Conservation (phyloP, 805 yeast species). For the Candida tibetensis region DNA sequence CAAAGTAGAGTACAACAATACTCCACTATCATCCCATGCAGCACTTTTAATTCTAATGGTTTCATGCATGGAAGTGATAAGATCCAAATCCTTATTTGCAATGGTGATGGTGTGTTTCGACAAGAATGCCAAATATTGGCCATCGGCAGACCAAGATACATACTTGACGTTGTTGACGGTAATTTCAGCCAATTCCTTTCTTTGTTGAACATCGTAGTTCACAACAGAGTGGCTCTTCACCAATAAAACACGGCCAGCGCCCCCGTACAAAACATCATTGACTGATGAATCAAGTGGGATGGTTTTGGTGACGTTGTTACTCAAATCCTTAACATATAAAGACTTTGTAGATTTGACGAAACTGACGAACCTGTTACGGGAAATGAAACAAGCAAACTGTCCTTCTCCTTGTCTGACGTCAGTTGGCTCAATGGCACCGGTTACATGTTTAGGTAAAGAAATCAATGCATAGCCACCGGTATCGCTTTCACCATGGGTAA, state of each 20-base stretch:
- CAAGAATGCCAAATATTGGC: slow-evolving; percentile 80
- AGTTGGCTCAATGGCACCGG: slow-evolving; percentile 94
- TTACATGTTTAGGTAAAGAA: slow-evolving; percentile 76
- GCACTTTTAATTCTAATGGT: slow-evolving; percentile 96
- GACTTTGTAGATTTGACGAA: slow-evolving; percentile 60
- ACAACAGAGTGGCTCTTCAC: slow-evolving; percentile 71
- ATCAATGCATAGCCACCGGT: slow-evolving; percentile 69
- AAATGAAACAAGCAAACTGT: slow-evolving; percentile 82
- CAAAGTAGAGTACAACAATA: slow-evolving; percentile 87
- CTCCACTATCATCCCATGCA: slow-evolving; percentile 94
- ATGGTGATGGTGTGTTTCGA: slow-evolving; percentile 91
- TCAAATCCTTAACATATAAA: slow-evolving; percentile 82
- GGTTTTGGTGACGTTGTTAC: slow-evolving; percentile 76
- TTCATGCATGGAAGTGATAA: slow-evolving; percentile 85
- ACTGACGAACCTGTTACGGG: slow-evolving; percentile 91
- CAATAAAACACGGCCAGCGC: slow-evolving; percentile 79
- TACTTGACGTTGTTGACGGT: slow-evolving; percentile 80
- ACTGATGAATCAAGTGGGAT: slow-evolving; percentile 68
- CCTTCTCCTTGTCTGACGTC: slow-evolving; percentile 78
- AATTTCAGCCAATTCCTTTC: slow-evolving; percentile 67
- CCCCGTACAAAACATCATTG: slow-evolving; percentile 70
- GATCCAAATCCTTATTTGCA: slow-evolving; percentile 74
- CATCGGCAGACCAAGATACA: slow-evolving; percentile 84
- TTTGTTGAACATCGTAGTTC: slow-evolving; percentile 90
- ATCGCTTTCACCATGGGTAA: slow-evolving; percentile 73